Percentiles rank a stretch among this genome's conserved stretches.
Conservation (phyloP, 2,329 filamentous ascomycete species). For the Penicillium digitatum region DNA sequence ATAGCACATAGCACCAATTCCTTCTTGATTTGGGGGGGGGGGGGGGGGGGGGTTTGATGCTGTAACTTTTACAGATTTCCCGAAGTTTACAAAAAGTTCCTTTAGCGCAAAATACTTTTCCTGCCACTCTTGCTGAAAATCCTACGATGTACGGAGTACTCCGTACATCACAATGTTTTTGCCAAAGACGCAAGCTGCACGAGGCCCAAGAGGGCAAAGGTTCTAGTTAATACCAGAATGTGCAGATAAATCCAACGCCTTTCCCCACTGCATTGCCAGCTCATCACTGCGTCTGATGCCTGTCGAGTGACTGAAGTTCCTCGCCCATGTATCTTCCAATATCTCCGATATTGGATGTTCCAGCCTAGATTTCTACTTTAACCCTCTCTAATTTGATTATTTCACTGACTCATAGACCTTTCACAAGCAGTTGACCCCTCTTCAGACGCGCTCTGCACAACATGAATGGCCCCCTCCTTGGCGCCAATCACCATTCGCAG, state of each 20-base stretch:
- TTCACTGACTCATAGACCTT: slow-evolving; percentile 1
- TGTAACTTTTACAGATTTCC: not conserved
- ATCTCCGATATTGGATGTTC: slow-evolving; percentile 1
- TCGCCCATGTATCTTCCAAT: slow-evolving; percentile 5
- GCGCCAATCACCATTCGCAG: slow-evolving; percentile 20
- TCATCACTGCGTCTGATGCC: slow-evolving; percentile 67
- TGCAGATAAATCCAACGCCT: slow-evolving; percentile 14
- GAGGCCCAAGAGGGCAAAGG: slow-evolving; percentile 21
- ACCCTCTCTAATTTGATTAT: not conserved
- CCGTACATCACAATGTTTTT: not conserved
- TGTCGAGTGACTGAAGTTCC: slow-evolving; percentile 25
- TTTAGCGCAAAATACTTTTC: not conserved
- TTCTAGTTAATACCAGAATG: slow-evolving; percentile 7
- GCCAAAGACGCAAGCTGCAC: slow-evolving; percentile 14
- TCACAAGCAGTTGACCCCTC: slow-evolving; percentile 2
- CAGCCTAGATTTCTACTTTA: slow-evolving; percentile 5
- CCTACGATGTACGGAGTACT: not conserved
- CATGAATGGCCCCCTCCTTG: slow-evolving; percentile 23
- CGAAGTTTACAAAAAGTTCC: not conserved
- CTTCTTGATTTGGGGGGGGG: too few species aligned
- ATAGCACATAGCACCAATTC: slow-evolving; percentile 4
- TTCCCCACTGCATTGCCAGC: slow-evolving; percentile 59
- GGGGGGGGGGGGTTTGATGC: too few species aligned
- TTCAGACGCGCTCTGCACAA: slow-evolving; percentile 29
- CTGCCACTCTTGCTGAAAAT: not conserved